Percentiles rank a stretch among this genome's conserved stretches.
Conservation (phyloP, 1,139 yeast species). For the Yarrowia galli region DNA sequence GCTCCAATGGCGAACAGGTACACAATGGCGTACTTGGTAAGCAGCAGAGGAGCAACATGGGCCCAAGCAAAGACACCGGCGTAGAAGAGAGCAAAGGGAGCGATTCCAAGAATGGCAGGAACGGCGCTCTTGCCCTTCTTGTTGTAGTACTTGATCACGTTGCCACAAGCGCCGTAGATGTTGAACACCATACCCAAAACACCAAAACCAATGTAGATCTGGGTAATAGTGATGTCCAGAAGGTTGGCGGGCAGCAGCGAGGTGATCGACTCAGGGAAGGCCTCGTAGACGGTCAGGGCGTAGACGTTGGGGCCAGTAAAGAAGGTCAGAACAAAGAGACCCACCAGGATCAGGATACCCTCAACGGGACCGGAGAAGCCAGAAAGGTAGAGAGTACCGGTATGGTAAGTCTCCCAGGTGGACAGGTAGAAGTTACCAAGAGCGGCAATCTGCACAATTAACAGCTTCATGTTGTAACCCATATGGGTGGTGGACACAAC, state of each 20-base stretch:
- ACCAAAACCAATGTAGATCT: constrained; percentile 60
- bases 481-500: constrained; percentile 60
- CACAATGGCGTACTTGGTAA: constrained; percentile 61
- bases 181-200: constrained; percentile 69
- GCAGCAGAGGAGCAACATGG: constrained; percentile 56
- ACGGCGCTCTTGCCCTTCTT: constrained; percentile 47
- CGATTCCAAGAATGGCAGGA: constrained; percentile 66
- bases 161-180: constrained; percentile 72
- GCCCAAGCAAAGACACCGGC: constrained; percentile 59
- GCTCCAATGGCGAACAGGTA: constrained; percentile 74
- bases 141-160: constrained; percentile 65
- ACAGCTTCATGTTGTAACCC: constrained; percentile 70
- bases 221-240: constrained; percentile 49
- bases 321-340: constrained; percentile 67
- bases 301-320: constrained; percentile 68
- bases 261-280: constrained; percentile 7
- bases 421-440: constrained; percentile 82
- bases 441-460: constrained; percentile 76
- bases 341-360: constrained; percentile 75
- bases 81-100: constrained; percentile 77
- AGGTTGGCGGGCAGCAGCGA: constrained; percentile 40
- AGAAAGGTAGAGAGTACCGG: constrained; percentile 81
- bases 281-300: constrained; percentile 50
- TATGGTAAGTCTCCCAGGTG: constrained; percentile 96
- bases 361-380: constrained; percentile 94